phyloP scores from a whole-genome alignment of 805 yeast genomes.

The Schizosaccharomyces lindneri region DNA sequence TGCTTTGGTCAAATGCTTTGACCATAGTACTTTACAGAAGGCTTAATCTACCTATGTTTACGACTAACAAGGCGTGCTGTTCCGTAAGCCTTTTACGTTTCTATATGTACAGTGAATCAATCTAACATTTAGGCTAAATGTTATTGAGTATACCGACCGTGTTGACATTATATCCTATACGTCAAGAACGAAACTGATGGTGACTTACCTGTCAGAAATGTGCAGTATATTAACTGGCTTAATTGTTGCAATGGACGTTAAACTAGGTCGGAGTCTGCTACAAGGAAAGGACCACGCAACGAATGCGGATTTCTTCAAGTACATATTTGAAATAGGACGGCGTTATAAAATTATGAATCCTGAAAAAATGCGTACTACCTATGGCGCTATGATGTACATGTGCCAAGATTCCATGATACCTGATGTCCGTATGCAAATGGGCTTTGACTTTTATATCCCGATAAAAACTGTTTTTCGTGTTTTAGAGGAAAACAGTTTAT shows the following conservation, averaged over 20 bases:
- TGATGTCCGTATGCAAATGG: slow-evolving; percentile 45
- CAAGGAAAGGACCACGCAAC: slow-evolving; percentile 42
- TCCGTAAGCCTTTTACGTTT: too few species aligned
- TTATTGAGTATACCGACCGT: slow-evolving; percentile 55
- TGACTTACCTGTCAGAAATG: slow-evolving; percentile 46
- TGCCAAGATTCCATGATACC: slow-evolving; percentile 53
- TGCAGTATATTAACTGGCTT: slow-evolving; percentile 59
- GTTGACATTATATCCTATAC: slow-evolving; percentile 40
- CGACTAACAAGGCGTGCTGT: too few species aligned
- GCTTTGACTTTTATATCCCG: slow-evolving; percentile 51
- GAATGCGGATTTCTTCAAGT: slow-evolving; percentile 49
- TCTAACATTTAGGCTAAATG: slow-evolving; percentile 20
- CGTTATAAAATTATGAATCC: slow-evolving; percentile 70
- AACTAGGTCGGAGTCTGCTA: slow-evolving; percentile 37
- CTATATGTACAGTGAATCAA: too few species aligned
- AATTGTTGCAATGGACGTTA: slow-evolving; percentile 53
- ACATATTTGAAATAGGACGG: slow-evolving; percentile 52
- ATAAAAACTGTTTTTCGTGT: slow-evolving; percentile 33
- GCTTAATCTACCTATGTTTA: too few species aligned
- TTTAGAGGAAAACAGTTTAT: slow-evolving; percentile 19
- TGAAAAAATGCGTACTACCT: slow-evolving; percentile 51
- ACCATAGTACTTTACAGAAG: too few species aligned
- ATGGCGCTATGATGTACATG: slow-evolving; percentile 62
- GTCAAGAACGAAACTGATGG: slow-evolving; percentile 46
- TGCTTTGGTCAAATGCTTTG: too few species aligned